Conservation (phyloP, 2,329 filamentous ascomycete species). For the Neurospora crassa region DNA sequence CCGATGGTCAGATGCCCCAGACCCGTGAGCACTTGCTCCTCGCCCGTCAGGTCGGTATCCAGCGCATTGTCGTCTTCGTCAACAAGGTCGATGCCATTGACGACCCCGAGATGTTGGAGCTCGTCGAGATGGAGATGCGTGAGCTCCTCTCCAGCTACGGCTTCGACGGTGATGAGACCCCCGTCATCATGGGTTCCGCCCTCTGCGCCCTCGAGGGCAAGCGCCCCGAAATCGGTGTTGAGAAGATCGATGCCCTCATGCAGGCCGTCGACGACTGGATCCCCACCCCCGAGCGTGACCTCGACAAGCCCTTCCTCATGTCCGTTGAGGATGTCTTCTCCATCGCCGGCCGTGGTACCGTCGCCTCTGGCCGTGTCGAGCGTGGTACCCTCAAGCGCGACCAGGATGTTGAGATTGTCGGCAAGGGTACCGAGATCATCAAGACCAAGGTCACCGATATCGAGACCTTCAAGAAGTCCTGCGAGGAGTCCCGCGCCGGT, state of each 20-base stretch:
- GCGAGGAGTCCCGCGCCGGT: slow-evolving; percentile 89
- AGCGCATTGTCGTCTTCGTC: slow-evolving; percentile 97
- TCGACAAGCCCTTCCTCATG: slow-evolving; percentile 99
- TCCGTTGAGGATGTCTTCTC: slow-evolving; percentile 91
- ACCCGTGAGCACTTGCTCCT: slow-evolving; percentile 97
- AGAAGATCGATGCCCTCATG: slow-evolving; percentile 88
- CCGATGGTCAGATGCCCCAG: slow-evolving; percentile 99
- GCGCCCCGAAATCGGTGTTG: slow-evolving; percentile 72
- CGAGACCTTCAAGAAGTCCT: slow-evolving; percentile 99
- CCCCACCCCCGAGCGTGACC: slow-evolving; percentile 83
- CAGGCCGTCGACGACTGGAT: slow-evolving; percentile 91
- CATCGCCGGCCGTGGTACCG: slow-evolving; percentile 87
- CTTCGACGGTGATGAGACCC: slow-evolving; percentile 96
- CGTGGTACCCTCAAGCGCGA: slow-evolving; percentile 91
- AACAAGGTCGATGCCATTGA: slow-evolving; percentile 99
- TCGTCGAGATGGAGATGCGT: slow-evolving; percentile 99
- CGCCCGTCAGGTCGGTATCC: slow-evolving; percentile 94
- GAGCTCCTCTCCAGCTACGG: slow-evolving; percentile 88
- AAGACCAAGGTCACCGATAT: slow-evolving; percentile 99
- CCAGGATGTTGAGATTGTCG: slow-evolving; percentile 86
- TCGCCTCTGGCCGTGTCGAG: slow-evolving; percentile 94
- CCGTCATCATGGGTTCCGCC: slow-evolving; percentile 93
- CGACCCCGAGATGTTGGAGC: slow-evolving; percentile 98
- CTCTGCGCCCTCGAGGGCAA: slow-evolving; percentile 87
- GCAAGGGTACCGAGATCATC: slow-evolving; percentile 71